Evolutionary conservation across 2,329 filamentous ascomycete species (phyloP), one percentile per base, ranked within the genome.

Genomic region (Leptographium radiaticola): DNA sequence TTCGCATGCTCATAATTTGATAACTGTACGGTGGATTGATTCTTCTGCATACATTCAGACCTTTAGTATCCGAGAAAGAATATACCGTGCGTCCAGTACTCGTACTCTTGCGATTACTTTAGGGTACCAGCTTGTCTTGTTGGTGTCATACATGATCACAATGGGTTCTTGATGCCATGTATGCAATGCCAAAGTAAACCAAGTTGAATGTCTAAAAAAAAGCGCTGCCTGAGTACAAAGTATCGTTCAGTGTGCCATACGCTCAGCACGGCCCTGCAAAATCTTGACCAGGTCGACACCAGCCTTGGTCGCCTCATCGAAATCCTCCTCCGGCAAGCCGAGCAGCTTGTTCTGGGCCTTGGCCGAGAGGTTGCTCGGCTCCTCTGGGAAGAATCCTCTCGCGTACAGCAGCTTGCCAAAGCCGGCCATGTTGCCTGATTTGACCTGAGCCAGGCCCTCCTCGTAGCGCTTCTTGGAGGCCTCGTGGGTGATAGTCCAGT

Each of bases 401-500:
- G 76, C 64, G 59, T 83, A 85, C 61, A 86, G 68, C 55, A 75
- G 56, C 60, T 71, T 36, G 18, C 20, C 13, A 30, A 45, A 45
- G 48, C 48, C 48, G 13, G 36, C 70, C 2, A 60, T 63, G 58
- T 74, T 81, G 15, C 60, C 61, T 51, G 51, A 62, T 33, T 73
- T 71, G n/a, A 72, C 76, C 10, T 57, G 54, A 54, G 72, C 64
- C 10, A 84, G 53, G 20, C 64, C 62, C 52, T 71, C 71, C 53
- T 68, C 64, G 57, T 71, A 79, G 31, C 80, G 70, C 62, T 76
- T 63, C 44, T 68, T 57, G 3, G 69, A 66, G 1, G 63, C 60
- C 63, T 79, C 72, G 7, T 72, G 64, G 2, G 62, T 68, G 48
- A 86, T 71, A 2, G 62, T 71, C 83, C 83, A 86, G 59, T 85